phyloP scores from a whole-genome alignment of 164 flowering plant species.

The Tinospora cordifolia region DNA sequence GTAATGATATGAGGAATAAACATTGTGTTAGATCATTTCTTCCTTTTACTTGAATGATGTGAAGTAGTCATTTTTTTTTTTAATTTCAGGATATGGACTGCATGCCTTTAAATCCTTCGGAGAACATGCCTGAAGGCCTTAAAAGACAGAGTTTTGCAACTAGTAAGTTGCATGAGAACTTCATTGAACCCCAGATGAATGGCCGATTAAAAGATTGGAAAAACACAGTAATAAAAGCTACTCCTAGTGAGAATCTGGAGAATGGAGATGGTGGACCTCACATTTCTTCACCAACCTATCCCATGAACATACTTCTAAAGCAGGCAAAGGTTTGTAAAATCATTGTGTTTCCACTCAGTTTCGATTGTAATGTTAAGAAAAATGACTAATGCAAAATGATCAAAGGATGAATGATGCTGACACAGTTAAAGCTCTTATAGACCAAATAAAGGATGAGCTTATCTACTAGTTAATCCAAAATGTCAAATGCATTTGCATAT shows the following conservation, averaged over 20 bases:
- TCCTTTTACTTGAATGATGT: not conserved
- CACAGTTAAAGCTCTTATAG: not conserved
- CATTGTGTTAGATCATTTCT: not conserved
- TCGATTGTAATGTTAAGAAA: not conserved
- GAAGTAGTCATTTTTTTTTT: constrained; percentile 5
- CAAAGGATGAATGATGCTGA: not conserved
- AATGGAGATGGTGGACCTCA: constrained; percentile 21
- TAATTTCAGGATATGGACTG: constrained; percentile 56
- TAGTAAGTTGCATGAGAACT: constrained; percentile 32
- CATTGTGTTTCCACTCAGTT: not conserved
- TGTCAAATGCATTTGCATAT: not conserved
- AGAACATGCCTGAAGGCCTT: constrained; percentile 51
- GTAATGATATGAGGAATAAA: no score
- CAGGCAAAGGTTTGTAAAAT: constrained; percentile 35
- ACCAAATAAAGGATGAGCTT: not conserved
- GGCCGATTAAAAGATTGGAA: constrained; percentile 25
- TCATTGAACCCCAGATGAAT: constrained; percentile 31
- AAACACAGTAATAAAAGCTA: constrained; percentile 19
- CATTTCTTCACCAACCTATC: constrained; percentile 28
- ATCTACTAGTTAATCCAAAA: not conserved
- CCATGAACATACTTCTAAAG: constrained; percentile 30
- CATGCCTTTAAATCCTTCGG: constrained; percentile 55
- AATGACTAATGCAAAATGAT: not conserved
- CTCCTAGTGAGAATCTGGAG: constrained; percentile 28
- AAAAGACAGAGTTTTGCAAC: constrained; percentile 25